Conservation (phyloP, 2,329 filamentous ascomycete species). For the Dothideomycetes sp. region DNA sequence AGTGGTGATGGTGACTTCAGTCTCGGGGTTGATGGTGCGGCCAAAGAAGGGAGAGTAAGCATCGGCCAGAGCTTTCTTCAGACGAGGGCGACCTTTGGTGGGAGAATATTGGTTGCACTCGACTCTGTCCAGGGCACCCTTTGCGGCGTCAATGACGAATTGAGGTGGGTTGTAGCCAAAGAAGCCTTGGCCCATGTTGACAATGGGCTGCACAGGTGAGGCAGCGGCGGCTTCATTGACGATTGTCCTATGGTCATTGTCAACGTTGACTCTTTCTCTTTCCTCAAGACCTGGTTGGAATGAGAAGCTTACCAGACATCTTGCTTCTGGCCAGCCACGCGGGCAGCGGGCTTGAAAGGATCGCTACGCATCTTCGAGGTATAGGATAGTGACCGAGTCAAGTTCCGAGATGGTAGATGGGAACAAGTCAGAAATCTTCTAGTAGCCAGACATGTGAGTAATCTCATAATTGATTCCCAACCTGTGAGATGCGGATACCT, state of each 20-base stretch:
- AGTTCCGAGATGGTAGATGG: not conserved
- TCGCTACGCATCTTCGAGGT: constrained; percentile 22
- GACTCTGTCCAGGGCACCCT: constrained; percentile 76
- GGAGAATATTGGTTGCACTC: constrained; percentile 99
- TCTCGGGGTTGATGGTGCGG: constrained; percentile 72
- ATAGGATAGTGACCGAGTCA: not conserved
- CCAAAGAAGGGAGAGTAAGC: constrained; percentile 89
- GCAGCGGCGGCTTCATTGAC: constrained; percentile 59
- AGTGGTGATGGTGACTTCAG: constrained; percentile 89
- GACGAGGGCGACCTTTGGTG: constrained; percentile 80
- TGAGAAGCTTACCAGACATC: constrained; percentile 50
- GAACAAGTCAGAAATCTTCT: not conserved
- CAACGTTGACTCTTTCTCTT: not conserved
- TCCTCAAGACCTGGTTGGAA: not conserved
- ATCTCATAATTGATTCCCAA: too few species aligned
- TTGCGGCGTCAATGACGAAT: constrained; percentile 87
- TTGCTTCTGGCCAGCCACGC: constrained; percentile 46
- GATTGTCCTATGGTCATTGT: constrained; percentile 44
- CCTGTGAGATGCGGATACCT: too few species aligned
- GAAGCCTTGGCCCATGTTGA: constrained; percentile 66
- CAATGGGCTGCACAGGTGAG: constrained; percentile 55
- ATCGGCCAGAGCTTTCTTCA: constrained; percentile 87
- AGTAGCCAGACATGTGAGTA: too few species aligned
- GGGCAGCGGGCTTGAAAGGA: constrained; percentile 44
- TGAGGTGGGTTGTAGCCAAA: constrained; percentile 90